A percentile compares a stretch with the other conserved stretches of the same genome.
Conservation (phyloP, 2,329 filamentous ascomycete species). For the Aureobasidium zeae region DNA sequence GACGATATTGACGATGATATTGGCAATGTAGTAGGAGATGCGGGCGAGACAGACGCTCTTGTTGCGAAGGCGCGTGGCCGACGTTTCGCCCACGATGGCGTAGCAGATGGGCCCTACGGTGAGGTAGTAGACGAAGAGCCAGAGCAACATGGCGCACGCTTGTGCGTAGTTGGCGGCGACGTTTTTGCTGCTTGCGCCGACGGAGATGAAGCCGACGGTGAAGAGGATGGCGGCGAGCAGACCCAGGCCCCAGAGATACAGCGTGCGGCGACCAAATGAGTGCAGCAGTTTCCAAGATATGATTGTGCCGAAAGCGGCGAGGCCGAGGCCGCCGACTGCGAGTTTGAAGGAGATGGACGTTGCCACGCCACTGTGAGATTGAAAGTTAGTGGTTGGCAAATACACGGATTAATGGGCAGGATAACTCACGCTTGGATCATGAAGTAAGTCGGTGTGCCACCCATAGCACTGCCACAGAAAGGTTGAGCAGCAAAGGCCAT, state of each 20-base stretch:
- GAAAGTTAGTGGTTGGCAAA: too few species aligned
- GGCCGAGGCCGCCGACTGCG: conserved; percentile 35
- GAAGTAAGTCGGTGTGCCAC: conserved; percentile 41
- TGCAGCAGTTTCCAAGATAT: conserved; percentile 35
- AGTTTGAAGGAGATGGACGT: conserved; percentile 33
- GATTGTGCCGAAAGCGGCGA: conserved; percentile 31
- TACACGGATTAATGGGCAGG: too few species aligned
- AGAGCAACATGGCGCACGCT: conserved; percentile 31
- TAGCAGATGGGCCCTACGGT: conserved; percentile 33
- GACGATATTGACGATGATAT: conserved; percentile 32
- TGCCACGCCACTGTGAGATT: conserved; percentile 31
- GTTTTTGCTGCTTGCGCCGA: conserved; percentile 14
- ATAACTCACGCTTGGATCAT: conserved; percentile 40
- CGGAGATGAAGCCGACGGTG: conserved; percentile 12
- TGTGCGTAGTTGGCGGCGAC: conserved; percentile 34
- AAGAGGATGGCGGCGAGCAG: conserved; percentile 32
- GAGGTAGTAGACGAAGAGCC: conserved; percentile 31
- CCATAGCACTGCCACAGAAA: conserved; percentile 35
- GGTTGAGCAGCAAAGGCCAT: conserved; percentile 33
- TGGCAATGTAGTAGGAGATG: conserved; percentile 33
- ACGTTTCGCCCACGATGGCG: conserved; percentile 32
- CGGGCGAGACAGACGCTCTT: conserved; percentile 34
- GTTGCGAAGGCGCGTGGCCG: conserved; percentile 30
- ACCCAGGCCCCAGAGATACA: conserved; percentile 35
- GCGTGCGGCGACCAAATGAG: conserved; percentile 31